phyloP scores from a whole-genome alignment of 495 filamentous ascomycete genomes.

The Pyronema domesticum region DNA sequence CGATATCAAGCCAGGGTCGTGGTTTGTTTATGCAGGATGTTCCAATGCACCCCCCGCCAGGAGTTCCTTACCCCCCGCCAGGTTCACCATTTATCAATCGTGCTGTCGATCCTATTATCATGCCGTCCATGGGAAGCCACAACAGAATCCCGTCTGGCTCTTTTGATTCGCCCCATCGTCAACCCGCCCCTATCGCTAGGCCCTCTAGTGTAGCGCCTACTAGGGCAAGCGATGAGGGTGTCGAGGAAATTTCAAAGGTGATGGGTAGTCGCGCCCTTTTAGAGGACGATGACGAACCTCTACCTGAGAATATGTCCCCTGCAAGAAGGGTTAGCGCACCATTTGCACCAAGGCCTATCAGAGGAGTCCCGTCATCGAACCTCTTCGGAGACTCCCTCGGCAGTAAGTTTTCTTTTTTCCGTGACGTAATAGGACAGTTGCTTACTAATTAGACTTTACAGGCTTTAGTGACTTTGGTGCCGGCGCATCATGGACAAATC shows the following conservation, averaged over 20 bases:
- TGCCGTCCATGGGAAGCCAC: constrained; percentile 30
- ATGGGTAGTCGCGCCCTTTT: constrained; percentile 90
- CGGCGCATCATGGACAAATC: constrained; percentile 20
- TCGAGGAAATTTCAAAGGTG: constrained; percentile 62
- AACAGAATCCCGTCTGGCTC: constrained; percentile 21
- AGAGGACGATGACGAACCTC: constrained; percentile 49
- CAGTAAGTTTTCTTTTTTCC: constrained; percentile 23
- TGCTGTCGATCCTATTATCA: constrained; percentile 23
- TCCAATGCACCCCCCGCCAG: constrained; percentile 29
- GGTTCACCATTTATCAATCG: constrained; percentile 26
- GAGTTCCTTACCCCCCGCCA: constrained; percentile 30
- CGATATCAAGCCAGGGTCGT: constrained; percentile 39
- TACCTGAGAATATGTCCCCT: constrained; percentile 24
- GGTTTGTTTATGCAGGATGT: constrained; percentile 43
- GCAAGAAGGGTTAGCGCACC: constrained; percentile 23
- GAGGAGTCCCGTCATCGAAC: constrained; percentile 26
- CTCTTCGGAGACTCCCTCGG: constrained; percentile 36
- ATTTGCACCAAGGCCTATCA: constrained; percentile 19
- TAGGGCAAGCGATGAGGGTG: constrained; percentile 32
- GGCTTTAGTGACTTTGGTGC: constrained; percentile 3
- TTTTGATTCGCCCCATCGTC: constrained; percentile 48
- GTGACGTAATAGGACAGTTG: not conserved
- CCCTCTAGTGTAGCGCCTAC: constrained; percentile 56
- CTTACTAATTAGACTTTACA: not conserved
- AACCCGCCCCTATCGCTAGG: constrained; percentile 69